Evolutionary conservation across 805 yeast species (phyloP), one percentile per base, ranked within the genome.

Genomic region (Candida parachauliodes): DNA sequence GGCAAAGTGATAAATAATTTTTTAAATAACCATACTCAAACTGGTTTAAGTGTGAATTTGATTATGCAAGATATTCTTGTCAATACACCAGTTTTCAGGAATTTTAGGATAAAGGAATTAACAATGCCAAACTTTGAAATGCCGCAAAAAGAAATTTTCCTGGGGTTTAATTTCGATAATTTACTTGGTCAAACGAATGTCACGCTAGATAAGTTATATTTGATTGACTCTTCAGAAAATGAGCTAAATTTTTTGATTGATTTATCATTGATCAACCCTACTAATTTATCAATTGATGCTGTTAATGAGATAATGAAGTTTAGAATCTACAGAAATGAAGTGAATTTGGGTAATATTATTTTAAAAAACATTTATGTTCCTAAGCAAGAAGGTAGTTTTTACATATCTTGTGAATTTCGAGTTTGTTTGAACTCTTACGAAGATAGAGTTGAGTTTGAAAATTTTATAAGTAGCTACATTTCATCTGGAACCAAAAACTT

Each of bases 221-320:
- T 63, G n/a, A 36, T 62, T 10, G 53, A 55, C 2, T 57, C 74
- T 1, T 44, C 50, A 8, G 25, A 37, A 1, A 40, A 46, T 0
- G 45, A 44, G 2, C 40, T 65, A 10, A 43, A 50, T 4, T 34
- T 73, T 4, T 30, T 56, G 28, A 50, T 61, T 21, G 65, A 57
- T 28, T 22, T 62, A 4, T 55, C 52, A 12, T 23, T 70, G 2
- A 24, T 37, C 9, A 72, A 69, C 43, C 70, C 73, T 1, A 45
- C 62, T 16, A 45, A 45, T 14, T 34, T 49, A 7, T 50, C 59
- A 1, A 28, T 60, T 11, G 54, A 48, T 2, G 23, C 60, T 4
- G 50, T 58, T 4, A 40, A 57, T 6, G 54, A 51, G 2, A n/a
- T 62, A 5, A 44, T 70, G 11, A 24, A 24, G 12, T 23, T 36